Evolutionary conservation across 257 asterid genomes (phyloP).

Genomic region (Leonotis leonurus): DNA sequence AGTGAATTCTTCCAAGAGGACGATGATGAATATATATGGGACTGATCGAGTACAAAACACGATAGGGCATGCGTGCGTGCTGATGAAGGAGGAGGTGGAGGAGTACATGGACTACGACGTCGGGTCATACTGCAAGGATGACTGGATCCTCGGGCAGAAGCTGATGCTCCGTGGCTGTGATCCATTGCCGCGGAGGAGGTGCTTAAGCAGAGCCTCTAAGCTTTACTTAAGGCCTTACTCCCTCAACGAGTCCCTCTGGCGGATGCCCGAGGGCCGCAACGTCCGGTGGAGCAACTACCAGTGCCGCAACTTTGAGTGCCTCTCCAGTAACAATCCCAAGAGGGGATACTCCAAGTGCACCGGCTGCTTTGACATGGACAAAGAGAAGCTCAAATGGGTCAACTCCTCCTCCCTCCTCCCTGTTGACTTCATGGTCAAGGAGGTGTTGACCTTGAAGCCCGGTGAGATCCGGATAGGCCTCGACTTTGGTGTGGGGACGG

Average conservation of each 20-base stretch:
- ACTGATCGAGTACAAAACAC: constrained; percentile 52
- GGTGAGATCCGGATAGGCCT: constrained; percentile 73
- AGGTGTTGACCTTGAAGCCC: constrained; percentile 44
- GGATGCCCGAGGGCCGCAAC: constrained; percentile 70
- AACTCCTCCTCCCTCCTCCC: constrained; percentile 34
- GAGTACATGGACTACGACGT: constrained; percentile 84
- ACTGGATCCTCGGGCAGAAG: constrained; percentile 72
- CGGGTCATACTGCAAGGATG: constrained; percentile 86
- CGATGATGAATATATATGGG: constrained; percentile 60
- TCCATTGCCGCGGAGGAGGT: constrained; percentile 75
- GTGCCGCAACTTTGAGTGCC: constrained; percentile 68
- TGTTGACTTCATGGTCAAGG: constrained; percentile 44
- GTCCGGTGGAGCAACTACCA: constrained; percentile 84
- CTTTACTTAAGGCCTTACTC: constrained; percentile 67
- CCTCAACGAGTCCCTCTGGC: constrained; percentile 82
- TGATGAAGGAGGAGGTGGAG: constrained; percentile 65
- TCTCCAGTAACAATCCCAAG: constrained; percentile 65
- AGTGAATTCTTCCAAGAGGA: too few relatives aligned
- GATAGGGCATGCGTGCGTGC: constrained; percentile 76
- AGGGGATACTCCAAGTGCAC: constrained; percentile 63
- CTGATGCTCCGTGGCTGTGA: constrained; percentile 84
- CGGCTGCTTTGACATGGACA: constrained; percentile 86
- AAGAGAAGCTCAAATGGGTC: constrained; percentile 67
- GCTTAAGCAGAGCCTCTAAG: constrained; percentile 80
- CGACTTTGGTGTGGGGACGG: constrained; percentile 75